Evolutionary conservation across 495 filamentous ascomycete genomes (phyloP).

Genomic region (Schizothecium vesticola): DNA sequence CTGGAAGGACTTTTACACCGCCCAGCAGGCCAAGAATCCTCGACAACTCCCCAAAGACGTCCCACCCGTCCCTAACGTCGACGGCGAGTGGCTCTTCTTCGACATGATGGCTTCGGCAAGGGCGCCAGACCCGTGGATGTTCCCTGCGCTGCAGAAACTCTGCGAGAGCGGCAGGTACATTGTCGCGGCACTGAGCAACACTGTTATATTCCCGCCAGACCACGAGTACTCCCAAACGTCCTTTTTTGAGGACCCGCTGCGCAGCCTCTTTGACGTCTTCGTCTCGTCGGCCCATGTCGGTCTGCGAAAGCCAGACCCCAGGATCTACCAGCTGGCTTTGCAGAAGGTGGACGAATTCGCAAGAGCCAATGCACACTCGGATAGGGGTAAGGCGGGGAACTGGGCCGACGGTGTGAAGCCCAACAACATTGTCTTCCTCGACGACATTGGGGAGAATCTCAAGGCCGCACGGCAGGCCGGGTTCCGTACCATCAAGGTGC

Average conservation of each 20-base stretch:
- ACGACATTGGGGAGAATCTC: conserved; percentile 94
- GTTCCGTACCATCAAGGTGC: conserved; percentile 78
- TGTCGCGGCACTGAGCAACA: conserved; percentile 82
- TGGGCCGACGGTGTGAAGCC: conserved; percentile 50
- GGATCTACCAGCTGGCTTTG: conserved; percentile 73
- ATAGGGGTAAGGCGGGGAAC: conserved; percentile 37
- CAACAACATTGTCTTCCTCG: conserved; percentile 76
- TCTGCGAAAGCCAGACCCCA: conserved; percentile 77
- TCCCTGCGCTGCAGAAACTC: conserved; percentile 70
- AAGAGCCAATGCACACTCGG: conserved; percentile 35
- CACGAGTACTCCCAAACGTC: conserved; percentile 49
- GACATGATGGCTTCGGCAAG: conserved; percentile 80
- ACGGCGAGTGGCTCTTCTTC: conserved; percentile 80
- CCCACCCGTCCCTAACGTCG: conserved; percentile 65
- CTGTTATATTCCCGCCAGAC: conserved; percentile 68
- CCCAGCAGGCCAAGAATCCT: conserved; percentile 32
- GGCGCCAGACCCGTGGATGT: conserved; percentile 77
- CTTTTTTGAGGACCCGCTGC: conserved; percentile 43
- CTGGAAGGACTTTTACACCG: conserved; percentile 54
- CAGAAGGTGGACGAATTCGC: conserved; percentile 55
- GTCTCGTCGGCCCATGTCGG: conserved; percentile 81
- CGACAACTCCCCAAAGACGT: conserved; percentile 26
- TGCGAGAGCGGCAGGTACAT: conserved; percentile 59
- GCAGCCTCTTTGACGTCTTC: conserved; percentile 71
- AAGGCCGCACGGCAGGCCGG: conserved; percentile 71